Evolutionary conservation across 2,329 filamentous ascomycete genomes (phyloP), one percentile per base, ranked within the genome.

Genomic region (Diplodia corticola): DNA sequence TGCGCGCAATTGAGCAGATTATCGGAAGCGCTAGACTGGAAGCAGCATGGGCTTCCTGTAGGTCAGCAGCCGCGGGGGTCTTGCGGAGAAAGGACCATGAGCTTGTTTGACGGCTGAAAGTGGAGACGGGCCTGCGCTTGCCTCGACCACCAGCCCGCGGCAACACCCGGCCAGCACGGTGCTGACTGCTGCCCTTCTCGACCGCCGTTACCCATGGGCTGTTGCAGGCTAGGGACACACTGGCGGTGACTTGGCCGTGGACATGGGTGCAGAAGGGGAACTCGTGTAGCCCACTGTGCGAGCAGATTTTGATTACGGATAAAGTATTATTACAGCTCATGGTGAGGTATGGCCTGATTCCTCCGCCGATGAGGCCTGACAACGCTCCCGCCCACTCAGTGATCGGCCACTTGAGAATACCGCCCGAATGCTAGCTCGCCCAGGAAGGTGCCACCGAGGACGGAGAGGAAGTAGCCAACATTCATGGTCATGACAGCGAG

Each of bases 401-500:
- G 59, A 2, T 46, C 57, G 7, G 46, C 1, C 15, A 17, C 7
- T 35, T 79, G 77, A 24, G 79, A 81, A 72, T 88, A 95, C 69
- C 93, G 86, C 33, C 93, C 92, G 68, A 95, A 85, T 0, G 87
- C 85, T 50, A 98, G 79, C 76, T 95, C 95, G 26, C 94, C 94
- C n/a, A 96, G 75, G 74, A 98, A 97, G 1, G 90, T 86, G 15
- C 90, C 90, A 4, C 83, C 89, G 12, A 96, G 83, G n/a, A 93
- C 85, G 0, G 91, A 93, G 64, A 92, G 78, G 76, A 94, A 94
- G 76, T 95, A 95, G 13, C 91, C 92, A 17, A 94, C 85, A 72
- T 95, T 95, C 81, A 92, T 87, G 1, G 91, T 93, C 92, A 95
- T 97, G 74, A 96, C 90, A 15, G 91, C 91, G 80, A 97, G 81